These are phyloP conservation scores for Mucor lusitanicus DNA, from an alignment of 371 early-diverging fungal species.

Conservation along the genomic window DNA sequence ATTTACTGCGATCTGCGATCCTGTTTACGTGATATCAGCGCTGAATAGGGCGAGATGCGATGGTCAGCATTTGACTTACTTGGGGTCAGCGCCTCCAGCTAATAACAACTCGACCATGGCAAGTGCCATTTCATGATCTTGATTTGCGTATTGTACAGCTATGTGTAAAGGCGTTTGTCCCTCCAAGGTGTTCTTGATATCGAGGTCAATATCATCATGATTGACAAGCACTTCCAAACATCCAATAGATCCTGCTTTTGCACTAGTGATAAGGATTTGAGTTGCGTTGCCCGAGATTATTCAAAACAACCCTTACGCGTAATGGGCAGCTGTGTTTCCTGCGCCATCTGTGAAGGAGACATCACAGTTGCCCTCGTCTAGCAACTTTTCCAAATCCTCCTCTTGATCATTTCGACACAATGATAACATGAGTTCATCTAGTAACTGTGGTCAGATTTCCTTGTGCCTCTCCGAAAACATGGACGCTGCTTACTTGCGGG, in stretches of 20 bases:
- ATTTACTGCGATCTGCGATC: constrained; percentile 37
- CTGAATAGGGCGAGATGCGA: background rate
- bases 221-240: constrained; percentile 61
- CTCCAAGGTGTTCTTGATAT: constrained; percentile 56
- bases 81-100: constrained; percentile 57
- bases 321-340: constrained; percentile 70
- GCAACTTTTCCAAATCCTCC: constrained; percentile 43
- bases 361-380: constrained; percentile 38
- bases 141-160: constrained; percentile 52
- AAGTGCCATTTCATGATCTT: constrained; percentile 49
- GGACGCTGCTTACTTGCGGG: constrained; percentile 2
- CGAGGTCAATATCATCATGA: constrained; percentile 55
- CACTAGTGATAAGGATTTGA: constrained; percentile 38
- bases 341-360: constrained; percentile 61
- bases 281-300: background rate
- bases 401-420: constrained; percentile 61
- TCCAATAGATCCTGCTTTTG: constrained; percentile 55
- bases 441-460: background rate
- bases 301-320: constrained; percentile 54
- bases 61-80: constrained; percentile 12
- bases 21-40: constrained; percentile 8
- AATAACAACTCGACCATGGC: constrained; percentile 60
- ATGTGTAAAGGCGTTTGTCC: constrained; percentile 69
- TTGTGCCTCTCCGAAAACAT: no score
- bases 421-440: constrained; percentile 59